Conservation (phyloP, 139 green algal genomes). For the Tetraselmis striata region DNA sequence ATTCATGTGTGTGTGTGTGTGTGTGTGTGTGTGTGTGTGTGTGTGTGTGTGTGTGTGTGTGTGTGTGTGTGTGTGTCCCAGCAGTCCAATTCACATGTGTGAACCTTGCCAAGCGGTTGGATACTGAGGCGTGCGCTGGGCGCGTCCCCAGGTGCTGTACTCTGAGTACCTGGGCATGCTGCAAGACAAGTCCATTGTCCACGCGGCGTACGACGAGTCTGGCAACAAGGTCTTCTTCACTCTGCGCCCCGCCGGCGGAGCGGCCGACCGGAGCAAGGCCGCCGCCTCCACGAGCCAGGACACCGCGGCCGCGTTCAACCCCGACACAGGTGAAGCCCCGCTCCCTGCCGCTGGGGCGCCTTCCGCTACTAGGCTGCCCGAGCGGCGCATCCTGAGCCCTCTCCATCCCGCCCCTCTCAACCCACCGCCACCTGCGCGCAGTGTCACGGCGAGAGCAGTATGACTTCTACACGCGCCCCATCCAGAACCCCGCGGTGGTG, state of each 20-base stretch:
- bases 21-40: too few species aligned
- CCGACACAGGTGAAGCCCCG: too few species aligned
- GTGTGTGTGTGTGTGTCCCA: too few species aligned
- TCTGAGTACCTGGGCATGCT: constrained; percentile 68
- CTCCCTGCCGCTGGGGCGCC: too few species aligned
- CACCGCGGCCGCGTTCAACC: not conserved
- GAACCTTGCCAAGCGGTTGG: too few species aligned
- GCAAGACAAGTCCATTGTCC: constrained; percentile 39
- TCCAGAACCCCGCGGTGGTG: not conserved
- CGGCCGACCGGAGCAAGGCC: not conserved
- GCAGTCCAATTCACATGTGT: too few species aligned
- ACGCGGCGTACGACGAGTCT: constrained; percentile 56
- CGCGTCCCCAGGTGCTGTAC: constrained; percentile 53
- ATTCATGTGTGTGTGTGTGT: too few species aligned
- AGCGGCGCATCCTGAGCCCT: constrained; percentile 28
- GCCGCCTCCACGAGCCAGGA: not conserved
- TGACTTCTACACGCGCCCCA: not conserved
- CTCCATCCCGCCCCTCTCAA: too few species aligned
- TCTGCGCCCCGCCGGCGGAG: constrained; percentile 6
- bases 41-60: too few species aligned
- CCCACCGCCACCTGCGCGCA: too few species aligned
- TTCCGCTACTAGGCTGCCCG: not conserved
- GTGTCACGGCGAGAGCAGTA: not conserved
- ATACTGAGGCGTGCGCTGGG: too few species aligned
- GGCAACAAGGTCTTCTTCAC: constrained; percentile 60